These are phyloP conservation scores for Eudorina sp. DNA, from an alignment of 139 green algal genomes.

Conservation along the genomic window DNA sequence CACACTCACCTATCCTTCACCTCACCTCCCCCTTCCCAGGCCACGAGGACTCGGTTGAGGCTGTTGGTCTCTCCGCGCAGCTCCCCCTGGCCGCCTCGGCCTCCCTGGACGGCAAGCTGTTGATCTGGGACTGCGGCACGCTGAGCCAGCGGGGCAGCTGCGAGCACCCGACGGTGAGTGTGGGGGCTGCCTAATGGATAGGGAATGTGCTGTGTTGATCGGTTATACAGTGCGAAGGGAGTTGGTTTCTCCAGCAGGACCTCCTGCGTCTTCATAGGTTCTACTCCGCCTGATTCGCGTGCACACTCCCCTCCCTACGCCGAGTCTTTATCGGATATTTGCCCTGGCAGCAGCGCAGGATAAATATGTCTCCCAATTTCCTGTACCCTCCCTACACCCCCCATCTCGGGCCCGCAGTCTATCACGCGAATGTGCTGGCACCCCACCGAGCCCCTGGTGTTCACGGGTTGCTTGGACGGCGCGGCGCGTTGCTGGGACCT, in stretches of 20 bases:
- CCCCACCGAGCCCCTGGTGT: slow-evolving; percentile 76
- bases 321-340: too few species aligned
- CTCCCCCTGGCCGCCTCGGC: slow-evolving; percentile 74
- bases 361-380: too few species aligned
- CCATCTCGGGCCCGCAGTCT: not conserved
- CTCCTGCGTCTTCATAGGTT: too few species aligned
- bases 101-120: slow-evolving; percentile 81
- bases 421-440: slow-evolving; percentile 78
- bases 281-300: too few species aligned
- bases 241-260: too few species aligned
- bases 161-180: slow-evolving; percentile 75
- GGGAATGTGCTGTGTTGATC: too few species aligned
- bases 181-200: not conserved
- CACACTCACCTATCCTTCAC: too few species aligned
- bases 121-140: slow-evolving; percentile 82
- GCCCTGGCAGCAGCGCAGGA: too few species aligned
- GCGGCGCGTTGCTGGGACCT: slow-evolving; percentile 85
- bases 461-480: slow-evolving; percentile 87
- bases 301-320: too few species aligned
- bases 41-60: slow-evolving; percentile 86
- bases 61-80: slow-evolving; percentile 70
- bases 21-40: slow-evolving; percentile 51
- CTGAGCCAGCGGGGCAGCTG: slow-evolving; percentile 67
- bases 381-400: too few species aligned
- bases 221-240: too few species aligned